These are phyloP conservation scores for Starmerella kuoi DNA, from an alignment of 805 yeast species.

Conservation along the genomic window DNA sequence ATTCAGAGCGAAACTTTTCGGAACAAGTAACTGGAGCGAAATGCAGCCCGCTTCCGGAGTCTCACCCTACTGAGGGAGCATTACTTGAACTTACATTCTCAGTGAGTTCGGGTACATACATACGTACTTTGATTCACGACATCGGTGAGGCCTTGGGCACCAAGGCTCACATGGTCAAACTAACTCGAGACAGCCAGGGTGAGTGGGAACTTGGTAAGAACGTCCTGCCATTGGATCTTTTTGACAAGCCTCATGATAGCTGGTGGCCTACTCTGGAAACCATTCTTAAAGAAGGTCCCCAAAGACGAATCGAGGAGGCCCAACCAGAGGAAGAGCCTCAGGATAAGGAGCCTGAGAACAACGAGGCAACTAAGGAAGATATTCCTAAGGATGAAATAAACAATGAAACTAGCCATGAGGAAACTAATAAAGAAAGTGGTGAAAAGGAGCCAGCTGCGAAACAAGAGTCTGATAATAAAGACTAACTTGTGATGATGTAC, in stretches of 20 bases:
- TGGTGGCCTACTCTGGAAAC: constrained; percentile 41
- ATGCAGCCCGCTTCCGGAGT: background rate
- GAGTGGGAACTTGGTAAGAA: constrained; percentile 66
- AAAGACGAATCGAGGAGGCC: constrained; percentile 4
- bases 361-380: too few relatives aligned
- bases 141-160: constrained; percentile 70
- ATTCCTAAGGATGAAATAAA: too few relatives aligned
- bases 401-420: too few relatives aligned
- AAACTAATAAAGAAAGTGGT: too few relatives aligned
- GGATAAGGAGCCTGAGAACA: too few relatives aligned
- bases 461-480: too few relatives aligned
- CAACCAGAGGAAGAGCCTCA: background rate
- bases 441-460: too few relatives aligned
- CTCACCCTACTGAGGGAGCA: constrained; percentile 21
- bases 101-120: constrained; percentile 92
- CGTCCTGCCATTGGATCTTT: constrained; percentile 54
- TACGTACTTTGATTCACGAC: constrained; percentile 80
- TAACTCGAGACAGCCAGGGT: constrained; percentile 63
- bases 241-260: constrained; percentile 42
- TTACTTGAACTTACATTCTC: constrained; percentile 57
- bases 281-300: constrained; percentile 31
- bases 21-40: constrained; percentile 7
- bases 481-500: too few relatives aligned
- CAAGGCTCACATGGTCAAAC: constrained; percentile 76
- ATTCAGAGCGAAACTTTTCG: constrained; percentile 30